Evolutionary conservation across 1,139 yeast species (phyloP), one percentile per base, ranked within the genome.

Genomic region (Torulaspora globosa): DNA sequence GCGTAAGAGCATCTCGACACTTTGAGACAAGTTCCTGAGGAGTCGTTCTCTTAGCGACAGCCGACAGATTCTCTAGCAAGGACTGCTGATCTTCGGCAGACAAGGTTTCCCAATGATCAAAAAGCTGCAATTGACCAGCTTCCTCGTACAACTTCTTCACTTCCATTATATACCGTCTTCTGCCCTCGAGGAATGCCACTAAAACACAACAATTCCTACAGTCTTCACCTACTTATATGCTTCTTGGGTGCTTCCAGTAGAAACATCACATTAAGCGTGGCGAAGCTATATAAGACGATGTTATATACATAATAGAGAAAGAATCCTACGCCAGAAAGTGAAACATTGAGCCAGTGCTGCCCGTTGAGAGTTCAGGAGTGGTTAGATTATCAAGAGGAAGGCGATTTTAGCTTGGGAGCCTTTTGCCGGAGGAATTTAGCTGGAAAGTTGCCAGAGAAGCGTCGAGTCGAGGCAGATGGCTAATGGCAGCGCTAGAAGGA

Each of bases 401-500:
- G 26, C 15, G 7, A 9, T 9, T 9, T 3, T 30, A 30, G 23
- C 18, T 37, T 18, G 21, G n/a, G 19, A 4, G 26, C 15, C 27
- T 19, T n/a, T 15, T 23, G n/a, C n/a, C 14, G 24, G 7, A 21
- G 33, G 15, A 18, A 10, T 23, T 29, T 28, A 14, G 33, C 19
- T 15, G 11, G 11, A 15, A 10, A 18, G 11, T 5, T 16, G 7
- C 23, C 34, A 16, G n/a, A 16, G 23, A 31, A 31, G 34, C 23
- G 16, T 29, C 15, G 14, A 29, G 21, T 19, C 23, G 32, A 14
- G 14, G 31, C 30, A 28, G 10, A 47, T 47, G 50, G 39, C 46
- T 28, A 37, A 35, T 39, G 39, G 44, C 12, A 51, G 52, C 16
- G 34, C 36, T 39, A 66, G 76, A 40, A 71, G 92, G 52, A 79